These are phyloP conservation scores for Chlamydomonas eustigma DNA, from an alignment of 139 green algal genomes.

Conservation along the genomic window DNA sequence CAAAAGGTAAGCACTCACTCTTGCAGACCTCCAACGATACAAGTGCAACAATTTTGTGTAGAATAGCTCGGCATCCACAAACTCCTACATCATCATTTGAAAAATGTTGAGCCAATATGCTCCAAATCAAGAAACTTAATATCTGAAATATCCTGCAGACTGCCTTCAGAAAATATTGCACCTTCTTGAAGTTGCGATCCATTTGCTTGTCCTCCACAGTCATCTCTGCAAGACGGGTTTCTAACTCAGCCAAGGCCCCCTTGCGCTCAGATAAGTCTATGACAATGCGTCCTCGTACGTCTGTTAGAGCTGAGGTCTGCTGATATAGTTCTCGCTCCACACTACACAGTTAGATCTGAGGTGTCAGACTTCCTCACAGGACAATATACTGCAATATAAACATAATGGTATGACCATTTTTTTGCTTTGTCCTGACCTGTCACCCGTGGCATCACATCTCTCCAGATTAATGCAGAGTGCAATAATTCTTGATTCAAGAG, in stretches of 20 bases:
- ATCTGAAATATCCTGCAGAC: no score
- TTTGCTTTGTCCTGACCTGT: slow-evolving; percentile 19
- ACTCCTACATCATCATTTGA: no score
- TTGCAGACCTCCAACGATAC: slow-evolving; percentile 24
- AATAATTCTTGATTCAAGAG: slow-evolving; percentile 20
- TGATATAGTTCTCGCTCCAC: neutral
- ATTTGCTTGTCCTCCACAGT: slow-evolving; percentile 29
- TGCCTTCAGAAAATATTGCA: no score
- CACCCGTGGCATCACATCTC: neutral
- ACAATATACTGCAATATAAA: no score
- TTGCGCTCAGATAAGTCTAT: slow-evolving; percentile 22
- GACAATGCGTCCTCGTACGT: neutral
- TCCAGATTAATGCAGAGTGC: slow-evolving; percentile 12
- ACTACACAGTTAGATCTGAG: neutral
- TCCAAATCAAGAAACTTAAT: no score
- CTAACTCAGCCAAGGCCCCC: slow-evolving; percentile 1
- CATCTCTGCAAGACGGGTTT: slow-evolving; percentile 8
- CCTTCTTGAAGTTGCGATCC: slow-evolving; percentile 38
- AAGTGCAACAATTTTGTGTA: slow-evolving; percentile 33
- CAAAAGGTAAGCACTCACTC: neutral
- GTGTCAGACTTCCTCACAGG: no score
- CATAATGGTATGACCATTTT: no score
- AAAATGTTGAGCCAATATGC: no score
- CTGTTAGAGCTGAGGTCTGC: neutral
- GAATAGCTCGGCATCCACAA: slow-evolving; percentile 26